Evolutionary conservation across 495 filamentous ascomycete genomes (phyloP), one percentile per base, ranked within the genome.

Genomic region (Xylaria scruposa): DNA sequence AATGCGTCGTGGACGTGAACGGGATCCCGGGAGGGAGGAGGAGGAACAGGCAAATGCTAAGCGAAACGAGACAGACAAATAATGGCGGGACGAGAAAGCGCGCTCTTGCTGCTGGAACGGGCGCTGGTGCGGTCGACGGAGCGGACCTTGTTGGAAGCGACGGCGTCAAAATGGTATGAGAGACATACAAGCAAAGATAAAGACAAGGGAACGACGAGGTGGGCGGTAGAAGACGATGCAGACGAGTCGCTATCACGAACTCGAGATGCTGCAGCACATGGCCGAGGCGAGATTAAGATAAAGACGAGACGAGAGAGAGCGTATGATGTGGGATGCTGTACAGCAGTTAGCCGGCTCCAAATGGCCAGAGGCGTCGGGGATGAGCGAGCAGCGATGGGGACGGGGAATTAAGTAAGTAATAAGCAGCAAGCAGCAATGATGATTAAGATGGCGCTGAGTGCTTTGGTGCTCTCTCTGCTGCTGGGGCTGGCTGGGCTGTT

Each of bases 111-210:
- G 68, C 58, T 21, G 36, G n/a, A 53, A 59, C 9, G 58, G 33
- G 33, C 15, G 63, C 26, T 44, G 67, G n/a, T 53, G 15, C n/a
- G 29, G 68, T 76, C 54, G 67, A 73, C 68, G 47, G 47, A 1
- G 54, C 51, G 54, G 33, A 36, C 64, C 47, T n/a, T 70, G 58
- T 31, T 71, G 51, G 58, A 33, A 38, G 73, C 60, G 74, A 66
- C 58, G 60, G 59, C 42, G 63, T 72, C 15, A 58, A 68, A 19
- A 63, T 58, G 26, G 53, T 44, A 51, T 62, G 51, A 53, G 56
- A 72, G 70, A 61, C 70, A 75, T 75, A 33, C 70, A 73, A 67
- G 44, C 56, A 47, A 53, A 24, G 51, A 47, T 26, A 51, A 53
- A 13, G 17, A 36, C 15, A 42, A 44, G 51, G 51, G 24, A 38